Evolutionary conservation across 108 stramenopile genomes (phyloP), one percentile per base, ranked within the genome.

Genomic region (Hondaea fermentalgiana): DNA sequence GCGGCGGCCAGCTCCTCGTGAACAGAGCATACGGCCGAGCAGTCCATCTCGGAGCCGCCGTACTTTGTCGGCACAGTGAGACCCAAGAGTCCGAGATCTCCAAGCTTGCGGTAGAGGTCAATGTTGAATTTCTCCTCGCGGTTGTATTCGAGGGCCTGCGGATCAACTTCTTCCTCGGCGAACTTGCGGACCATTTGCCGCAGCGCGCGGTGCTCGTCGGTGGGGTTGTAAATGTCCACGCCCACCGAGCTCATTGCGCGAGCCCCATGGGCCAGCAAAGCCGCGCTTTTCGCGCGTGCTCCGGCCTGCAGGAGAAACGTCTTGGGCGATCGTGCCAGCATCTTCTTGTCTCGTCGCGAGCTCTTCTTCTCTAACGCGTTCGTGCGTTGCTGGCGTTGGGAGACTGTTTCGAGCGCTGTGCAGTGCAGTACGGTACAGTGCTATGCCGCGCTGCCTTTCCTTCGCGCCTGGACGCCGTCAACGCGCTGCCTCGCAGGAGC

Each of bases 81-180:
- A 51, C 98, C 98, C 17, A 99, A 93, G 49, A 99, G 91, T 57
- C 99, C 98, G 87, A 99, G 93, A 35, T 95, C 95, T 14, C 97
- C 98, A 42, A 97, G 91, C 90, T 96, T 95, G 10, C 93, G 90
- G 92, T 98, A 97, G 25, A 98, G 91, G 0, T 91, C 89, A 57
- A 95, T 45, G 90, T 99, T 99, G 94, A 99, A 97, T 57, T 90
- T 90, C 90, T 99, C 99, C 10, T 76, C 88, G 49, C 96, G 89
- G 92, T 99, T 98, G 92, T 93, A 91, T 28, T 93, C 93, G 35
- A 96, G 60, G 21, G 98, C 97, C 90, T 99, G 99, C 43, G 98
- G 98, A 91, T 99, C 98, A 5, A 99, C 97, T 93, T 98, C 93
- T n/a, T 87, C 43, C 60, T 91, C 92, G 60, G 89, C 89, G 59